phyloP scores from a whole-genome alignment of 495 filamentous ascomycete species.

The Usnea hakonensis region DNA sequence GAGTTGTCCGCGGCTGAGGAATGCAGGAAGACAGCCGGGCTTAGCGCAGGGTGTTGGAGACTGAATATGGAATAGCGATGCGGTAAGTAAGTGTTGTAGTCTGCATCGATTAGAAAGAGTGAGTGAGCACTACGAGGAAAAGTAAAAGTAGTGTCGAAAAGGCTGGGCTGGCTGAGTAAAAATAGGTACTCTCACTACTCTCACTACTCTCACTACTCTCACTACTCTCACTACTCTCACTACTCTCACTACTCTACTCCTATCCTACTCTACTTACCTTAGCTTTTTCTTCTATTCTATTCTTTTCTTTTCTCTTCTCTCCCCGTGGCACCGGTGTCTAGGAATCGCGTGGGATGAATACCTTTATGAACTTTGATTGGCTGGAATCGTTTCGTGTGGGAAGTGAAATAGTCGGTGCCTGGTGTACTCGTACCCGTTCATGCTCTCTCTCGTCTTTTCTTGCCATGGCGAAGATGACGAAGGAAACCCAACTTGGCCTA shows the following conservation, averaged over 20 bases:
- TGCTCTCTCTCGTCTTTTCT: not conserved
- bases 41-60: conserved; percentile 16
- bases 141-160: not conserved
- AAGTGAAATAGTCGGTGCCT: not conserved
- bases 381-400: conserved; percentile 2
- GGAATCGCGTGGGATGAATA: not conserved
- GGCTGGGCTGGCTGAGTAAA: conserved; percentile 5
- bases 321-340: not conserved
- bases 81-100: not conserved
- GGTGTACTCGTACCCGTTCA: not conserved
- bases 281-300: no score
- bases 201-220: no score
- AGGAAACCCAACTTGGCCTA: not conserved
- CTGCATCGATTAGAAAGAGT: not conserved
- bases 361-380: not conserved
- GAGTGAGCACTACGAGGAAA: conserved; percentile 8
- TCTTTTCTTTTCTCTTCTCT: not conserved
- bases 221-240: no score
- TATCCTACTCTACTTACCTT: no score
- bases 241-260: no score
- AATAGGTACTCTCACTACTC: no score
- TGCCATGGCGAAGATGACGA: not conserved
- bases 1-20: conserved; percentile 13
- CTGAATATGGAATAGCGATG: not conserved
- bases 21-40: conserved; percentile 7